Evolutionary conservation across 768 basidiomycete genomes (phyloP).

Genomic region (Tephrocybe sp.): DNA sequence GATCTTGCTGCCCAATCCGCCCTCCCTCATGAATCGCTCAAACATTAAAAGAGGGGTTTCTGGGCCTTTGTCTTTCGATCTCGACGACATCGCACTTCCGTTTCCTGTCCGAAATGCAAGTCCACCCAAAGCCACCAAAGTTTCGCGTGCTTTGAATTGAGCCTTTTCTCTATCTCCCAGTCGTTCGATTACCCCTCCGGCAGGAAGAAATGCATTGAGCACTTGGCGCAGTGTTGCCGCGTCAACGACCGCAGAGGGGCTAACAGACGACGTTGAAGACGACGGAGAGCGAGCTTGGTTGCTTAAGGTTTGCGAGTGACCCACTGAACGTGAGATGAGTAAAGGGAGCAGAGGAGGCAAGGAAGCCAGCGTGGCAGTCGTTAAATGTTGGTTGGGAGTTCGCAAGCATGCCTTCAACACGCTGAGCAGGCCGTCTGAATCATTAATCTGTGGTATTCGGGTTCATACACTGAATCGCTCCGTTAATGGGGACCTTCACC

Average conservation of each 20-base stretch:
- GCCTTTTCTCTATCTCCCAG: constrained; percentile 80
- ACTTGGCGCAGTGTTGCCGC: constrained; percentile 63
- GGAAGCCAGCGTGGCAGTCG: constrained; percentile 72
- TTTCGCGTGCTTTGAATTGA: constrained; percentile 73
- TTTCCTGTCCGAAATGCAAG: constrained; percentile 64
- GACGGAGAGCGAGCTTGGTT: constrained; percentile 48
- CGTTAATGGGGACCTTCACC: constrained; percentile 39
- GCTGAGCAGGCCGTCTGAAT: constrained; percentile 68
- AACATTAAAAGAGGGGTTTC: constrained; percentile 72
- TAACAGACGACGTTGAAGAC: constrained; percentile 47
- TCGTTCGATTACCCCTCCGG: constrained; percentile 79
- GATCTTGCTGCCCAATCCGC: constrained; percentile 76
- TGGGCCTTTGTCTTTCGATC: constrained; percentile 55
- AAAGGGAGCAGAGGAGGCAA: constrained; percentile 67
- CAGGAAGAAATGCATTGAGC: constrained; percentile 66
- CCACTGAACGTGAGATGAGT: constrained; percentile 46
- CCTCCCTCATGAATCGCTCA: constrained; percentile 71
- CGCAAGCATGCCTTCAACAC: constrained; percentile 75
- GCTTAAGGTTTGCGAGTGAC: constrained; percentile 25
- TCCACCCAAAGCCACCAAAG: constrained; percentile 72
- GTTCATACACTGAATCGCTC: constrained; percentile 5
- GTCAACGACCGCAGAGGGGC: constrained; percentile 48
- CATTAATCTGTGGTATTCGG: constrained; percentile 53
- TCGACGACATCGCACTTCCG: constrained; percentile 41
- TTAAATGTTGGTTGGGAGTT: constrained; percentile 79